These are phyloP conservation scores for Pinus tabuliformis DNA, from an alignment of 75 land plant species.

Conservation along the genomic window DNA sequence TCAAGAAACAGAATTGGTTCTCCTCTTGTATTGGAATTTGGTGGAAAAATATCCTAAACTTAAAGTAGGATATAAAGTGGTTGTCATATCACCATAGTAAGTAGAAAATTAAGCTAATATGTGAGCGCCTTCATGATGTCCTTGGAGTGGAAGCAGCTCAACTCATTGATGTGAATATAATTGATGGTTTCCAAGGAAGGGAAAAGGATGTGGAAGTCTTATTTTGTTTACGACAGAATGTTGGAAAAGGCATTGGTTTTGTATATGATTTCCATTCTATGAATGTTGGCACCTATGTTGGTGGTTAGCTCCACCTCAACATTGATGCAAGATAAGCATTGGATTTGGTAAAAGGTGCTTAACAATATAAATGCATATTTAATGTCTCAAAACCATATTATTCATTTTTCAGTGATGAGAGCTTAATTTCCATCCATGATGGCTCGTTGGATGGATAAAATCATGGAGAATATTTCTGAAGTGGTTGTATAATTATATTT, in stretches of 20 bases:
- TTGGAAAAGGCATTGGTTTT: constrained; percentile 79
- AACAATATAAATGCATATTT: constrained; percentile 46
- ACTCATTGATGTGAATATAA: constrained; percentile 79
- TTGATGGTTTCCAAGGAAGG: constrained; percentile 98
- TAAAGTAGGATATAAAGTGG: constrained; percentile 59
- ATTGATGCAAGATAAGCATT: constrained; percentile 74
- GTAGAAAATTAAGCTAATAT: constrained; percentile 74
- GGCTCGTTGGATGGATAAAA: too few relatives aligned
- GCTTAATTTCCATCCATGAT: too few relatives aligned
- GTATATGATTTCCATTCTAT: constrained; percentile 85
- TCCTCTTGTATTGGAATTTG: constrained; percentile 61
- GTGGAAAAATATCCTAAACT: constrained; percentile 57
- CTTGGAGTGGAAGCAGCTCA: constrained; percentile 58
- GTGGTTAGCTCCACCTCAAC: constrained; percentile 91
- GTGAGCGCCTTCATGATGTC: constrained; percentile 42
- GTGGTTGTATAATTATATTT: too few relatives aligned
- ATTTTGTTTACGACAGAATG: constrained; percentile 84
- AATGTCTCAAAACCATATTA: constrained; percentile 35
- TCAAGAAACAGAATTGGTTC: constrained; percentile 80
- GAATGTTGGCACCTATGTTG: constrained; percentile 93
- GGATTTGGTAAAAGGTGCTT: constrained; percentile 75
- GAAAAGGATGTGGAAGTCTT: constrained; percentile 93
- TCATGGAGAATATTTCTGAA: too few relatives aligned
- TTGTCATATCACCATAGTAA: constrained; percentile 88
- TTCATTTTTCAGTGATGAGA: too few relatives aligned